phyloP scores from a whole-genome alignment of 2,329 filamentous ascomycete genomes.

The Davidsoniella eucalypti region DNA sequence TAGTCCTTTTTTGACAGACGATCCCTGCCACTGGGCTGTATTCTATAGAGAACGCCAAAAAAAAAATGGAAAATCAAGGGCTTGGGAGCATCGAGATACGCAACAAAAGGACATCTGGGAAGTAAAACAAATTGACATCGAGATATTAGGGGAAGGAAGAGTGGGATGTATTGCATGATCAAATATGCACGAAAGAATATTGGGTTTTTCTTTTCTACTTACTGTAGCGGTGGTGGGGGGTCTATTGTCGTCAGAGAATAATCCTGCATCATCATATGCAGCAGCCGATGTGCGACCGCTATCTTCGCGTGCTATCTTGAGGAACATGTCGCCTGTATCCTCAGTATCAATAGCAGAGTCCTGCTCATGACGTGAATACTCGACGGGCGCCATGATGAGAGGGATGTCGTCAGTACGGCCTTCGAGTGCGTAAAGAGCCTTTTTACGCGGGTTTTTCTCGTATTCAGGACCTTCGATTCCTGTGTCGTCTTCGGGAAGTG shows the following conservation, averaged over 20 bases:
- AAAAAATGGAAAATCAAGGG: background rate
- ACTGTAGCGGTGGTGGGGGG: slow-evolving; percentile 18
- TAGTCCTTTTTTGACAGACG: background rate
- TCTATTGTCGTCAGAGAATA: slow-evolving; percentile 11
- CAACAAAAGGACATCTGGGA: slow-evolving; percentile 4
- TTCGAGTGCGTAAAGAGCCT: slow-evolving; percentile 34
- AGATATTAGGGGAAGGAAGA: slow-evolving; percentile 7
- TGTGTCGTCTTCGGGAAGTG: slow-evolving; percentile 29
- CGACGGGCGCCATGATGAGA: slow-evolving; percentile 4
- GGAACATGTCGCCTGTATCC: slow-evolving; percentile 41
- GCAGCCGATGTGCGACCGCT: slow-evolving; percentile 23
- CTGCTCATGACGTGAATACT: background rate
- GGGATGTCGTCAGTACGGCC: slow-evolving; percentile 23
- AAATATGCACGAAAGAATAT: background rate
- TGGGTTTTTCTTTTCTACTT: slow-evolving; percentile 21
- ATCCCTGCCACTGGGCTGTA: too few relatives aligned
- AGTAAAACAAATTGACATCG: slow-evolving; percentile 8
- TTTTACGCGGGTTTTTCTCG: slow-evolving; percentile 26
- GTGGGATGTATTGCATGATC: background rate
- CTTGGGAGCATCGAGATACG: background rate
- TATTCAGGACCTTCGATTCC: slow-evolving; percentile 22
- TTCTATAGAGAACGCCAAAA: too few relatives aligned
- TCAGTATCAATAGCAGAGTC: slow-evolving; percentile 25
- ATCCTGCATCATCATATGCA: slow-evolving; percentile 17
- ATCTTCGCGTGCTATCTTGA: slow-evolving; percentile 41